Base-by-base conservation (phyloP, 2,329 filamentous ascomycete genomes). In the Penicillium sp. region DNA sequence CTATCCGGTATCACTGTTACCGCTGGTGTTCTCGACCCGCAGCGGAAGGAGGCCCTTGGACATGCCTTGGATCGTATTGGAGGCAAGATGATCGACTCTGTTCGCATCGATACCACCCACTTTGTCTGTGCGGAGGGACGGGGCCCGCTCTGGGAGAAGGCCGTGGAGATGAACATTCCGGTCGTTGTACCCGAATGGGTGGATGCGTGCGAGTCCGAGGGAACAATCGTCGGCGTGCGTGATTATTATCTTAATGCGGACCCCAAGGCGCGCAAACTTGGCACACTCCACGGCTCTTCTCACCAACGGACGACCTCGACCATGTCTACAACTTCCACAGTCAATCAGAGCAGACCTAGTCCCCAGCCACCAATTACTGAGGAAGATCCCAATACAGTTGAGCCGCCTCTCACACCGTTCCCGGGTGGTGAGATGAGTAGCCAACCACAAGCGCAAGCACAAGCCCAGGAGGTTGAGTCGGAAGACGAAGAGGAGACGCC, bases 131-230 rank as follows among this genome's bases (percentile, higher is more conserved):
- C 92, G 10, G 95, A 99, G 76, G 93, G 93, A 33, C 84, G 93
- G 58, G 95, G 95, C 35, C 84, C 91, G 54, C 85, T 89, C 13
- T 99, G 95, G 95, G 95, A 99, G 80, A 96, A 95, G 82, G 95
- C 95, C 0, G 89, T 94, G 33, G 94, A 98, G 81, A 96, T 93
- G 86, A 99, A 98, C 76, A 96, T 99, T 57, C 95, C 95, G 7
- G 92, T 99, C 11, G 95, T 99, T 25, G 87, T 95, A 42, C 95
- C 95, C 22, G 95, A 99, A 77, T 99, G 95, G 95, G 86, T 99
- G 33, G 91, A 96, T 70, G 94, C 93, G n/a, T 99, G 95, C 75
- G 94, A 98, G 79, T 86, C 90, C 67, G 93, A 92, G 76, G 94
- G 94, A 48, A 87, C 93, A 61, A 96, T 99, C 65, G 89, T 98